phyloP scores from a whole-genome alignment of 192 early-diverging fungal species.

The Haplosporangium gracile region DNA sequence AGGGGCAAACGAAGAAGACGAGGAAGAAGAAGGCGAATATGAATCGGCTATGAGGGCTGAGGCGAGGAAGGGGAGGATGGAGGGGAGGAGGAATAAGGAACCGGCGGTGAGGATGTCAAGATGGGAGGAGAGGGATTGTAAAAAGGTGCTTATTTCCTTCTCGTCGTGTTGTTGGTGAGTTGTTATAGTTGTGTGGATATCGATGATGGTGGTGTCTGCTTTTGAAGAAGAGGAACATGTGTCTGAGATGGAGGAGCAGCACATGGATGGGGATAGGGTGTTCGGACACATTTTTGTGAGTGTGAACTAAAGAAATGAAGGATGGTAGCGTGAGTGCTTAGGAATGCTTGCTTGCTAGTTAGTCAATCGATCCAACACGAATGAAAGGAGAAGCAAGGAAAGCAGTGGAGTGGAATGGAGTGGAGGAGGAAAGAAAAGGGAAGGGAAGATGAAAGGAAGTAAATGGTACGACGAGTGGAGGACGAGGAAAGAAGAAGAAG shows the following conservation, averaged over 20 bases:
- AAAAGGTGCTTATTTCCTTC: not conserved
- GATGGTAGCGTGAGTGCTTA: not conserved
- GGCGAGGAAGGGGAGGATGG: conserved; percentile 39
- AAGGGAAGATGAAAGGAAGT: not conserved
- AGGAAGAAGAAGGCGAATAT: not conserved
- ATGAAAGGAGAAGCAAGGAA: not conserved
- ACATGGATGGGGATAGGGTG: not conserved
- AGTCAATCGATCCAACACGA: not conserved
- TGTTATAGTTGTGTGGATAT: not conserved
- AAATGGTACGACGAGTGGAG: not conserved
- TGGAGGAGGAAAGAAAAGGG: not conserved
- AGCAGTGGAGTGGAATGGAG: not conserved
- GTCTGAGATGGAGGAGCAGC: not conserved
- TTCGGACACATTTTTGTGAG: conserved; percentile 7
- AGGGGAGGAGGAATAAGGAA: conserved; percentile 39
- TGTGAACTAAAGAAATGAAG: not conserved
- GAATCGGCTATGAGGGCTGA: conserved; percentile 29
- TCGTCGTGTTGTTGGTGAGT: not conserved
- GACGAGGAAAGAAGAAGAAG: not conserved
- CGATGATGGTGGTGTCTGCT: not conserved
- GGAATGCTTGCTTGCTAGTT: not conserved
- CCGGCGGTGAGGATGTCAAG: conserved; percentile 42
- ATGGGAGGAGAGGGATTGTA: conserved; percentile 19
- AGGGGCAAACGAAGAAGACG: not conserved
- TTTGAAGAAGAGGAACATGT: not conserved